Evolutionary conservation across 164 flowering plant species (phyloP).

Genomic region (Liriodendron chinense): DNA sequence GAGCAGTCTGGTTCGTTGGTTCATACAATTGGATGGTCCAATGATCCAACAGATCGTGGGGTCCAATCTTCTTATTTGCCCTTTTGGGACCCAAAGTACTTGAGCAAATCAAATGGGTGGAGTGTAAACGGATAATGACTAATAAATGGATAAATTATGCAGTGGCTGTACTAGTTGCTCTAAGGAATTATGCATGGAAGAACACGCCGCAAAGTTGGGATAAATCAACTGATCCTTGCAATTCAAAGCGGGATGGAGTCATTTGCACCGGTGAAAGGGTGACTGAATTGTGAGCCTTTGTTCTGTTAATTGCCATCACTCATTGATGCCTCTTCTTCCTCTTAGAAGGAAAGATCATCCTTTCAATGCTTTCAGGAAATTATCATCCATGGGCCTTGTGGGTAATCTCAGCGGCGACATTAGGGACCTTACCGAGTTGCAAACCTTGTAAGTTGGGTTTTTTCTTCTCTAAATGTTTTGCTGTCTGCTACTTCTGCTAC

Average conservation of each 20-base stretch:
- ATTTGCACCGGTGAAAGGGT: constrained; percentile 64
- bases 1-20: no score
- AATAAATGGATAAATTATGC: constrained; percentile 15
- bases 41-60: no score
- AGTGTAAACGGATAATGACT: neutral
- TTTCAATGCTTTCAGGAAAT: constrained; percentile 43
- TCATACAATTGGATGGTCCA: no score
- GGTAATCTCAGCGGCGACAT: constrained; percentile 74
- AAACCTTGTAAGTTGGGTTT: constrained; percentile 60
- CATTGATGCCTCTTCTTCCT: neutral
- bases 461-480: no score
- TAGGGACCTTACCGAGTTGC: constrained; percentile 62
- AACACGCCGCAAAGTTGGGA: constrained; percentile 82
- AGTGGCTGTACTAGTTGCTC: constrained; percentile 51
- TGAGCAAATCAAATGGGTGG: no score
- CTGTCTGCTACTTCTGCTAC: neutral
- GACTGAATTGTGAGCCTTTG: no score
- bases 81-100: no score
- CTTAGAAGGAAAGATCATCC: neutral
- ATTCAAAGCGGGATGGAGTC: constrained; percentile 75
- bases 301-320: neutral
- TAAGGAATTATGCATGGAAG: constrained; percentile 54
- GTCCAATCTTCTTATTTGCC: no score
- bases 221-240: constrained; percentile 71
- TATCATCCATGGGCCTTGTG: constrained; percentile 70